Percentiles rank a stretch among this genome's conserved stretches.
Conservation (phyloP, 148 eudicot genomes). For the Rhododendron griersonianum region DNA sequence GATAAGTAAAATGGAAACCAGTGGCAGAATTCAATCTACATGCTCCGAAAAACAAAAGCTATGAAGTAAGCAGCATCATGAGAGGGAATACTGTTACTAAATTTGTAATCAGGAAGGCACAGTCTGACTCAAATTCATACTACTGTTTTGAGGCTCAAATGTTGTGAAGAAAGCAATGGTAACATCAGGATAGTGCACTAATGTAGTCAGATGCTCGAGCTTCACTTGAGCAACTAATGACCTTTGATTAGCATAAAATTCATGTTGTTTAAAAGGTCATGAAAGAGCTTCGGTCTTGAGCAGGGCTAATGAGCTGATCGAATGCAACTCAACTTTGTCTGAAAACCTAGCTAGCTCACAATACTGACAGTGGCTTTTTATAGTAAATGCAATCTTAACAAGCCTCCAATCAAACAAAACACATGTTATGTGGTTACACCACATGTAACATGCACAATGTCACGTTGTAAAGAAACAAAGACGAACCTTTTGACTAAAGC, state of each 20-base stretch:
- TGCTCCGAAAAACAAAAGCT: not conserved
- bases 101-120: not conserved
- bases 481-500: not conserved
- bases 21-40: not conserved
- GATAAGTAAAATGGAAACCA: not conserved
- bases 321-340: not conserved
- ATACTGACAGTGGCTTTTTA: not conserved
- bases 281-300: not conserved
- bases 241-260: not conserved
- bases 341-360: not conserved
- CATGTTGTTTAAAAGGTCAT: not conserved
- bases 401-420: not conserved
- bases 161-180: not conserved
- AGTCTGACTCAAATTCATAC: not conserved
- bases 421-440: not conserved
- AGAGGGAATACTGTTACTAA: not conserved
- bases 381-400: not conserved
- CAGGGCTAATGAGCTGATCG: not conserved
- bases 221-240: not conserved
- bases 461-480: not conserved
- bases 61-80: not conserved
- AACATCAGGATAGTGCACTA: not conserved
- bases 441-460: not conserved
- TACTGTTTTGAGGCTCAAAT: not conserved
- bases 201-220: not conserved